Conservation (phyloP, 495 filamentous ascomycete species). For the Choiromyces venosus region DNA sequence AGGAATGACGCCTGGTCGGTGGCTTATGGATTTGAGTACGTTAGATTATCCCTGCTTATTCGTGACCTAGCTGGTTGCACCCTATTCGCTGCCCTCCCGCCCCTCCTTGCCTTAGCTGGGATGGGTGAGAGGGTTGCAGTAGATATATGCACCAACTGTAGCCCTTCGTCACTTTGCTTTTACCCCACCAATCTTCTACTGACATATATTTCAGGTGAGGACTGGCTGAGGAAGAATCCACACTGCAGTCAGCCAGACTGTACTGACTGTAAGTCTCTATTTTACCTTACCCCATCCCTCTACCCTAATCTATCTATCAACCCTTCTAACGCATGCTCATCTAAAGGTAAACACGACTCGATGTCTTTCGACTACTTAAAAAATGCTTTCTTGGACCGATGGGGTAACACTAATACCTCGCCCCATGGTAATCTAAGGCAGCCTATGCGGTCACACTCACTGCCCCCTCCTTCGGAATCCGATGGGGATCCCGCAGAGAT, state of each 20-base stretch:
- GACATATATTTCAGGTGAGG: constrained; percentile 3
- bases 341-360: constrained; percentile 39
- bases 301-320: constrained; percentile 5
- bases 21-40: constrained; percentile 42
- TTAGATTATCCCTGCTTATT: neutral
- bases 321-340: constrained; percentile 8
- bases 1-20: constrained; percentile 35
- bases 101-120: neutral
- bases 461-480: constrained; percentile 39
- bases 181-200: neutral
- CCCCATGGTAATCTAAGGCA: constrained; percentile 30
- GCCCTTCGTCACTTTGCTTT: neutral
- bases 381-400: constrained; percentile 37
- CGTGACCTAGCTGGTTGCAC: neutral
- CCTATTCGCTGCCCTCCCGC: neutral
- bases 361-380: constrained; percentile 42
- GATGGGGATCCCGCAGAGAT: constrained; percentile 32
- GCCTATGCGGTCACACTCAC: constrained; percentile 38
- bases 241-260: constrained; percentile 37
- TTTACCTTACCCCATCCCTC: constrained; percentile 1
- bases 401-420: constrained; percentile 23
- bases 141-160: neutral
- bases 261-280: constrained; percentile 39
- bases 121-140: neutral
- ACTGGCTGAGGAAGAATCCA: constrained; percentile 39